Evolutionary conservation across 495 filamentous ascomycete species (phyloP), one percentile per base, ranked within the genome.

Genomic region (Stereocaulon alpinum): DNA sequence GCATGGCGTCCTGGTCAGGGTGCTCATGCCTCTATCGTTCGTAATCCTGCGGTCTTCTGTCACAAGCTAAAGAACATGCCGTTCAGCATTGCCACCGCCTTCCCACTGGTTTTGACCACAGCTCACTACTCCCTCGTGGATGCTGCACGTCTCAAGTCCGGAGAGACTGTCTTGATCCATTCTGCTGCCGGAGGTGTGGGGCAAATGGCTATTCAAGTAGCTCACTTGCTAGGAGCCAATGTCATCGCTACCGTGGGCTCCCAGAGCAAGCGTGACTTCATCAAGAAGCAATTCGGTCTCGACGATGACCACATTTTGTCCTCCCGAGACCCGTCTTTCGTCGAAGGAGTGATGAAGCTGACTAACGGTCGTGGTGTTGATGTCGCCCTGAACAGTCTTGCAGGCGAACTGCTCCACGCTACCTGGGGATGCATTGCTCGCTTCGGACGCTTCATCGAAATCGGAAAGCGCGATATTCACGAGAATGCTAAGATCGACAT

Each of bases 351-450:
- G 1, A 64, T 76, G 24, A 55, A 67, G 0, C 66, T 69, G 17
- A 86, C 82, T 56, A 69, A 37, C 74, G 77, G n/a, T 0, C 61
- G 66, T 29, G 80, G 81, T 15, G 77, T 82, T 27, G 78, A 82
- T 50, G 72, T 83, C 15, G 76, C 78, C 0, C 66, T 83, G n/a
- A 80, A 82, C 57, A 76, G 78, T 14, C 72, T 83, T 15, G 73
- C 77, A 10, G 76, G 76, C 11, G 77, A 79, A 61, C 66, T 77
- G 0, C 68, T 79, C 1, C 73, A 74, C 45, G 73, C 72, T 29
- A 74, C 77, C 0, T 83, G 79, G 72, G 71, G 78, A 18, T 80
- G 77, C 55, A 70, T 84, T 40, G 81, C 74, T 15, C 72, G 76
- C 17, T 81, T 80, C 65, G 81, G 81, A 12, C 60, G 55, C 40